Conservation (phyloP, 768 basidiomycete genomes). For the Zangia roseola region DNA sequence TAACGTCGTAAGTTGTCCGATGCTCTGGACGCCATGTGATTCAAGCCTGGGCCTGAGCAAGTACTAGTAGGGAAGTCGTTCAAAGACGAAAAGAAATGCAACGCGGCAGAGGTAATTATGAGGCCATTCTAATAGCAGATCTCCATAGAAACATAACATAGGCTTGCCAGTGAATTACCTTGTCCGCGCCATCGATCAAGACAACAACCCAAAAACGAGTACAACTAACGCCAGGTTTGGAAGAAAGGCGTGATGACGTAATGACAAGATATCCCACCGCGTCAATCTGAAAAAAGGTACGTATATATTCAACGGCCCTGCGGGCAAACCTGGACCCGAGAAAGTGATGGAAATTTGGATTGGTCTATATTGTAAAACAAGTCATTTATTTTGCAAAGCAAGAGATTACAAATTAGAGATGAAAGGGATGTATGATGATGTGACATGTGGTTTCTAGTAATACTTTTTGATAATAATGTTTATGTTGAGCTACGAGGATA, state of each 20-base stretch:
- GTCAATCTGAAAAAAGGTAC: background rate
- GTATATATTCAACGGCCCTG: no score
- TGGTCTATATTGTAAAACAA: no score
- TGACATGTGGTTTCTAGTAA: no score
- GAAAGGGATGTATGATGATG: no score
- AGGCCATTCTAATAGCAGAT: background rate
- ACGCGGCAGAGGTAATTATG: background rate
- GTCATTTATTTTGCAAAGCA: no score
- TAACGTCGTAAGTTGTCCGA: constrained; percentile 47
- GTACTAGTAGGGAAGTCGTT: background rate
- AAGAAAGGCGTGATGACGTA: no score
- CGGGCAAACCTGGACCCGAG: no score
- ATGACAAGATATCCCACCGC: no score
- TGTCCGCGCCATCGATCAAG: background rate
- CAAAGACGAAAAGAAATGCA: background rate
- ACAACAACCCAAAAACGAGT: constrained; percentile 9
- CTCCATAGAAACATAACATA: constrained; percentile 18
- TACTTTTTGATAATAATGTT: no score
- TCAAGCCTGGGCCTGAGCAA: background rate
- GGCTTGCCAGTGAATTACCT: background rate
- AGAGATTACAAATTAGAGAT: no score
- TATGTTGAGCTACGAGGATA: no score
- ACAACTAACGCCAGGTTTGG: constrained; percentile 1
- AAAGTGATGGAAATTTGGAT: no score
- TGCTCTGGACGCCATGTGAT: constrained; percentile 31